phyloP scores from a whole-genome alignment of 169 alveolate species.

The Plasmodium chabaudi region DNA sequence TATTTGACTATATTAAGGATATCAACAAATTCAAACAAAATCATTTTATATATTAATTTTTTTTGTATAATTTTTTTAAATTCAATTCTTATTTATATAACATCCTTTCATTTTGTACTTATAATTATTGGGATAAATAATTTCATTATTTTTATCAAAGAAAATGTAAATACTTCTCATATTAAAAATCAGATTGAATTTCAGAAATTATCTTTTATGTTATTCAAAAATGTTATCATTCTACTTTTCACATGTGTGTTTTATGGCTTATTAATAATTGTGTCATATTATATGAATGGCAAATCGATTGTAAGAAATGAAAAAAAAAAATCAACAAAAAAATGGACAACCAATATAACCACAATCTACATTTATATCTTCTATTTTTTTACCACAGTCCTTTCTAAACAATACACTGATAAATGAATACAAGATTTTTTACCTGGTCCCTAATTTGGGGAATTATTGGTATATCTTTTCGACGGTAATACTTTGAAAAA shows the following conservation, averaged over 20 bases:
- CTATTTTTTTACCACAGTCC: slow-evolving; percentile 15
- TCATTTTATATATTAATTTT: slow-evolving; percentile 1
- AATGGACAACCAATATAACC: not conserved
- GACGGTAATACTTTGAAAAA: slow-evolving; percentile 13
- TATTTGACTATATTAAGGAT: slow-evolving; percentile 41
- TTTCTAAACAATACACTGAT: slow-evolving; percentile 57
- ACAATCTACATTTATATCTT: not conserved
- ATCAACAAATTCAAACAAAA: not conserved
- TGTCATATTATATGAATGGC: slow-evolving; percentile 27
- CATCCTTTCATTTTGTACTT: slow-evolving; percentile 69
- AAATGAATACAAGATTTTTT: slow-evolving; percentile 52
- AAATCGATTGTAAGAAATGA: not conserved
- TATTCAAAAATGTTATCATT: slow-evolving; percentile 22
- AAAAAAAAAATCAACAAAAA: not conserved
- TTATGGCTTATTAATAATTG: slow-evolving; percentile 22
- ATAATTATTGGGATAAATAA: slow-evolving; percentile 44
- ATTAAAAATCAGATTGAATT: slow-evolving; percentile 12
- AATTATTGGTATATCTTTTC: slow-evolving; percentile 71
- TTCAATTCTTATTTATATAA: slow-evolving; percentile 26
- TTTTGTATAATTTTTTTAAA: not conserved
- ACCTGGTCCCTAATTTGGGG: slow-evolving; percentile 48
- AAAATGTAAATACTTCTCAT: slow-evolving; percentile 5
- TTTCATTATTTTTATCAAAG: slow-evolving; percentile 12
- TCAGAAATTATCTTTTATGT: slow-evolving; percentile 1
- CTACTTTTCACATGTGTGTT: slow-evolving; percentile 11